Conservation (phyloP, 192 early-diverging fungal genomes). For the Entomortierella parvispora region DNA sequence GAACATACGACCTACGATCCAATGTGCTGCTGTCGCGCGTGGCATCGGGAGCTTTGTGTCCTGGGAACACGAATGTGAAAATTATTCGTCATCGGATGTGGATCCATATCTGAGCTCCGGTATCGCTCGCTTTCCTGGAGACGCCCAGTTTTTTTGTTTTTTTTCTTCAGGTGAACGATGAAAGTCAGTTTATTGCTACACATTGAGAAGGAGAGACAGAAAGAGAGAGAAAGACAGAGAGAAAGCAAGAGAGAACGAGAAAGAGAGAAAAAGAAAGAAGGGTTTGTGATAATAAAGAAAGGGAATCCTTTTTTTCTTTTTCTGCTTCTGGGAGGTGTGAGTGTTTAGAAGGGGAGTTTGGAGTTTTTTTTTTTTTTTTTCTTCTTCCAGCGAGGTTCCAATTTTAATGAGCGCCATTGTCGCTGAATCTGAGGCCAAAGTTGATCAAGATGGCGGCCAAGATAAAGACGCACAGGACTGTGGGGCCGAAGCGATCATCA, state of each 20-base stretch:
- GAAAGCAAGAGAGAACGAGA: background rate
- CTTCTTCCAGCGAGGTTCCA: background rate
- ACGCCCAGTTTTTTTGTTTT: background rate
- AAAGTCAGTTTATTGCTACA: background rate
- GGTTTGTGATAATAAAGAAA: too few relatives aligned
- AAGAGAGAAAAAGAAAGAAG: background rate
- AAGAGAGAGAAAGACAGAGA: background rate
- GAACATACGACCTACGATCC: too few relatives aligned
- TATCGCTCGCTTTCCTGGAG: too few relatives aligned
- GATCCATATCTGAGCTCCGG: too few relatives aligned
- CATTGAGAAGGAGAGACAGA: background rate
- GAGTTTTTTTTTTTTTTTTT: background rate
- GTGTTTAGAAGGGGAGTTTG: background rate
- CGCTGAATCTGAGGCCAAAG: conserved; percentile 57
- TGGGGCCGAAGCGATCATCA: conserved; percentile 81
- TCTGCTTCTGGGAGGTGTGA: too few relatives aligned
- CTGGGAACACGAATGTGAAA: too few relatives aligned
- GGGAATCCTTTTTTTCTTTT: too few relatives aligned
- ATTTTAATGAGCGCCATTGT: background rate
- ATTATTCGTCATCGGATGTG: too few relatives aligned
- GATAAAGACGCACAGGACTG: conserved; percentile 73
- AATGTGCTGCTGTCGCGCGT: too few relatives aligned
- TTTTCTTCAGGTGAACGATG: too few relatives aligned
- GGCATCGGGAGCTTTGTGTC: too few relatives aligned
- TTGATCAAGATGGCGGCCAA: conserved; percentile 75